phyloP scores from a whole-genome alignment of 768 basidiomycete genomes.

The Jaapia argillacea region DNA sequence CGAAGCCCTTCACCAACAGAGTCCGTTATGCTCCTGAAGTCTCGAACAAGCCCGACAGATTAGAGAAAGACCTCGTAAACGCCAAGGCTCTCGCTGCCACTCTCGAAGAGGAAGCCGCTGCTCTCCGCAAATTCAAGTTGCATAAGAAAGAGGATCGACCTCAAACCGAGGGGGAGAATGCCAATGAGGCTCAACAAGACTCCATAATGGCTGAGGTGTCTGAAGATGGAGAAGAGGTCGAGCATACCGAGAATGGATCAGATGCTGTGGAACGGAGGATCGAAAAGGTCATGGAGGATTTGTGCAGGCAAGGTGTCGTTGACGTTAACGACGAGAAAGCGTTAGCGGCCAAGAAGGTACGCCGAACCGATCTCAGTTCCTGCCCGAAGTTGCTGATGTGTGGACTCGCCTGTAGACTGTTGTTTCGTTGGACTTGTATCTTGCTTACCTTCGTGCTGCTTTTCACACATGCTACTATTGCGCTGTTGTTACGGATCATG shows the following conservation, averaged over 20 bases:
- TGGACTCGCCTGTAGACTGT: constrained; percentile 41
- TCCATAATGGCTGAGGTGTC: constrained; percentile 19
- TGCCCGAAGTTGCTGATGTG: constrained; percentile 13
- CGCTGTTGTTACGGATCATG: constrained; percentile 82
- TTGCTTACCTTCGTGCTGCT: constrained; percentile 87
- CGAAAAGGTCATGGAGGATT: constrained; percentile 62
- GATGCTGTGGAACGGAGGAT: constrained; percentile 77
- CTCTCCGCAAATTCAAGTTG: constrained; percentile 35
- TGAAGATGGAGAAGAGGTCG: constrained; percentile 38
- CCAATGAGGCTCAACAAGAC: constrained; percentile 20
- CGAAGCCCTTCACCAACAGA: constrained; percentile 67
- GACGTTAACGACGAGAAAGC: constrained; percentile 55
- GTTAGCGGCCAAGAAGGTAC: constrained; percentile 64
- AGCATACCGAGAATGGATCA: constrained; percentile 56
- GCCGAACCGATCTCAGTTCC: constrained; percentile 11
- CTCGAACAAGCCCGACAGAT: constrained; percentile 68
- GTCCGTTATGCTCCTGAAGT: constrained; percentile 77
- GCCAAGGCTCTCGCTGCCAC: constrained; percentile 61
- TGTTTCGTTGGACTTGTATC: constrained; percentile 83
- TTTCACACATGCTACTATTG: constrained; percentile 98
- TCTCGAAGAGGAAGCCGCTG: constrained; percentile 61
- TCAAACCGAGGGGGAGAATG: constrained; percentile 11
- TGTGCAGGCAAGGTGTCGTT: constrained; percentile 54
- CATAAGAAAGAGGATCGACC: constrained; percentile 9
- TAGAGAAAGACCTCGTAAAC: constrained; percentile 74